Evolutionary conservation across 2,329 filamentous ascomycete genomes (phyloP), one percentile per base, ranked within the genome.

Genomic region (Cladorrhinum sp.): DNA sequence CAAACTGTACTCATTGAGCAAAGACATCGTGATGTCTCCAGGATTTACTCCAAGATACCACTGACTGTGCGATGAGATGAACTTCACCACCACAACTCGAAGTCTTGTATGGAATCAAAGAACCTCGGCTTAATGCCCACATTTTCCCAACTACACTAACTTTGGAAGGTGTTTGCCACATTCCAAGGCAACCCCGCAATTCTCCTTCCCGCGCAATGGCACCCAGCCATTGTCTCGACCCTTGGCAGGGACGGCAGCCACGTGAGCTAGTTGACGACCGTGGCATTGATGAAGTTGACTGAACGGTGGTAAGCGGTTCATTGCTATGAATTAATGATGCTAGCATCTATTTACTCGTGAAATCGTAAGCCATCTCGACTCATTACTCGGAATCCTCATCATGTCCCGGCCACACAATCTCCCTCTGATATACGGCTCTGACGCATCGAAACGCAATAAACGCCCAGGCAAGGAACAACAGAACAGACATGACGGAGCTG

Each of bases 341-440:
- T n/a, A n/a, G n/a, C n/a, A 45, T 20, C 38, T 45, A 45, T 16
- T 5, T 45, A 45, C 38, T 6, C 13, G 13, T 45, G 5, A 16
- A 5, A 20, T 16, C 18, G 4, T 45, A 48, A 27, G n/a, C 32
- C 32, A 36, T 49, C 22, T 25, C 8, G 62, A 60, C 64, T 65
- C 69, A 50, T 62, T 41, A 62, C 23, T 52, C 55, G 7, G 62
- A 58, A 51, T 87, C 85, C 67, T 87, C 84, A 62, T 87, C 85
- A 66, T 80, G 84, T 0, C 84, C 85, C 3, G 82, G 81, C 72
- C 79, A 85, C 65, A 86, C 73, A 18, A 88, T 80, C 53, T 85
- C 77, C 51, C 78, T 74, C 16, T 74, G 75, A 64, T 72, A 70
- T 25, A 87, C 74, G 1, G 83, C 85, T 23, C 76, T 72, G 2